These are phyloP conservation scores for Blastocystis sp. DNA, from an alignment of 352 stramenopile genomes.

Conservation along the genomic window DNA sequence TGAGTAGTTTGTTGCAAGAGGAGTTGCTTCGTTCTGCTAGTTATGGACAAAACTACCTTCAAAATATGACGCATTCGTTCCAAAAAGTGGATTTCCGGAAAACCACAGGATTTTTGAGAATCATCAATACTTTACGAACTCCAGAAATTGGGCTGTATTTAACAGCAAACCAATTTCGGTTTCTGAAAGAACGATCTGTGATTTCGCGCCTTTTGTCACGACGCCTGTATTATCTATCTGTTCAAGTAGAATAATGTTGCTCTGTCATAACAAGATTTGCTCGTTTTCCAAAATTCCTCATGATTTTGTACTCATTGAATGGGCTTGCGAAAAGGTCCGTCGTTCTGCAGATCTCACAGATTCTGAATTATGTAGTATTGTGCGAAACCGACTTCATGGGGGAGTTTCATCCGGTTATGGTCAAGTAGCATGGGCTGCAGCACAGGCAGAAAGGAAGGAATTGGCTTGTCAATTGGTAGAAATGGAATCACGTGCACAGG, in stretches of 20 bases:
- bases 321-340: slow-evolving; percentile 26
- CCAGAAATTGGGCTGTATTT: neutral
- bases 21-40: neutral
- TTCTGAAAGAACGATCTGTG: neutral
- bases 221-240: neutral
- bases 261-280: neutral
- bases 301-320: slow-evolving; percentile 44
- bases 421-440: slow-evolving; percentile 15
- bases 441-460: neutral
- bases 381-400: neutral
- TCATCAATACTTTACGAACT: neutral
- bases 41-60: neutral
- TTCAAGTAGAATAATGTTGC: neutral
- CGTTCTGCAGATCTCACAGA: neutral
- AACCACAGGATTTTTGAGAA: neutral
- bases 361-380: neutral
- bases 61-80: neutral
- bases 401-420: neutral
- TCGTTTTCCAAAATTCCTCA: neutral
- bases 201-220: neutral
- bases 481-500: neutral
- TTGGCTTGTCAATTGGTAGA: neutral
- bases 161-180: neutral
- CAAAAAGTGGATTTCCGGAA: neutral
- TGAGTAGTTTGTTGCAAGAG: slow-evolving; percentile 1